phyloP scores from a whole-genome alignment of 306 rosid species.

The Inga leiocalycina region DNA sequence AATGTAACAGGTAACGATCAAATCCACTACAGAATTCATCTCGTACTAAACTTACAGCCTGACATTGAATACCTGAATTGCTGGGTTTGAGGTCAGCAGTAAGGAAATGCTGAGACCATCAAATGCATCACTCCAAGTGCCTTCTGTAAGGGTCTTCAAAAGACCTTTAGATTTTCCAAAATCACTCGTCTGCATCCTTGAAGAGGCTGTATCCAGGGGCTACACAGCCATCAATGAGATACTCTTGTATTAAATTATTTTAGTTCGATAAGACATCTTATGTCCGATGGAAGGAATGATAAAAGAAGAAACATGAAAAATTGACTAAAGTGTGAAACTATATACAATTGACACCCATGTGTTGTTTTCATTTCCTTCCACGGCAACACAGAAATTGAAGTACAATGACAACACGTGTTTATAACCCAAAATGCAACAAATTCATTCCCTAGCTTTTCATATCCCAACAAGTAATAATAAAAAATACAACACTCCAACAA shows the following conservation, averaged over 20 bases:
- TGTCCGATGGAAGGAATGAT: slow-evolving; percentile 27
- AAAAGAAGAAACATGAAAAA: slow-evolving; percentile 8
- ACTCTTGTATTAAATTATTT: slow-evolving; percentile 40
- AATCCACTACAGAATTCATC: slow-evolving; percentile 4
- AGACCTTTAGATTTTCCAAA: slow-evolving; percentile 96
- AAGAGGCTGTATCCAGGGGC: slow-evolving; percentile 99
- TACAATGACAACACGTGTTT: neutral
- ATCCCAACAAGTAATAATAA: slow-evolving; percentile 15
- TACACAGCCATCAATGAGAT: slow-evolving; percentile 52
- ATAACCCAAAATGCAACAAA: slow-evolving; percentile 12
- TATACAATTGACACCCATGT: slow-evolving; percentile 2
- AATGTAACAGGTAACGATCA: slow-evolving; percentile 13
- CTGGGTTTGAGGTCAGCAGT: slow-evolving; percentile 91
- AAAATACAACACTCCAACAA: slow-evolving; percentile 13
- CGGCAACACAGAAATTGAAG: slow-evolving; percentile 17
- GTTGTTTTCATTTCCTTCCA: slow-evolving; percentile 10
- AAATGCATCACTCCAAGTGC: slow-evolving; percentile 87
- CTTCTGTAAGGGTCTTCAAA: slow-evolving; percentile 84
- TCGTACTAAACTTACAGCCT: slow-evolving; percentile 3
- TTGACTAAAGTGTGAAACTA: neutral
- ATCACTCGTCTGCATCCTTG: slow-evolving; percentile 95
- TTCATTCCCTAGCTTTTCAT: slow-evolving; percentile 2
- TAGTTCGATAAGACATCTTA: slow-evolving; percentile 19
- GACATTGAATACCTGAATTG: slow-evolving; percentile 74
- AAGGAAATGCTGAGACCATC: slow-evolving; percentile 95